phyloP scores from a whole-genome alignment of 129 eudicot genomes.

The Lactuca sativa region DNA sequence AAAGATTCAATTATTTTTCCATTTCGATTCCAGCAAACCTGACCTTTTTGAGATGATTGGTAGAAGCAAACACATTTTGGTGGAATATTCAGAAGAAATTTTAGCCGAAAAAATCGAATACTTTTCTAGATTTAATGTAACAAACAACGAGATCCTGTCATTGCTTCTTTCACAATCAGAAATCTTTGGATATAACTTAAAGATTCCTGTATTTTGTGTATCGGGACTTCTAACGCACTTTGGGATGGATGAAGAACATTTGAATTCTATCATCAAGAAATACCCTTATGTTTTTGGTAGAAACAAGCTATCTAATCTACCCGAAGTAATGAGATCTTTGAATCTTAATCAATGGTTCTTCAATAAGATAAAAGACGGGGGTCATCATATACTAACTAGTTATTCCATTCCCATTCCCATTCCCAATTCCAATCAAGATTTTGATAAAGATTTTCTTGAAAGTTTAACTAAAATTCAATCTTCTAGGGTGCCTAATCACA shows the following conservation, averaged over 20 bases:
- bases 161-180: conserved; percentile 49
- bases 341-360: conserved; percentile 76
- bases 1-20: conserved; percentile 59
- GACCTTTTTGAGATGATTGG: conserved; percentile 55
- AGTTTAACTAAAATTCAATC: conserved; percentile 33
- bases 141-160: conserved; percentile 41
- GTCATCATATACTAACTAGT: conserved; percentile 40
- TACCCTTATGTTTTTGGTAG: conserved; percentile 66
- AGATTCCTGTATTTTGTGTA: conserved; percentile 43
- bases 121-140: conserved; percentile 51
- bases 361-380: conserved; percentile 42
- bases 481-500: conserved; percentile 34
- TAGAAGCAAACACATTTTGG: conserved; percentile 43
- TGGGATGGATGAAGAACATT: conserved; percentile 35
- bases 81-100: conserved; percentile 47
- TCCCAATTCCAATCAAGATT: conserved; percentile 37
- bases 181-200: conserved; percentile 41
- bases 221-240: conserved; percentile 51
- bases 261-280: conserved; percentile 28
- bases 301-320: conserved; percentile 59
- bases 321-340: conserved; percentile 59
- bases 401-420: conserved; percentile 24
- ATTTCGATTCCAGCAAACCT: conserved; percentile 49
- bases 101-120: conserved; percentile 50
- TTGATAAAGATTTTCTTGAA: conserved; percentile 45